Conservation (phyloP, 805 yeast species). For the Helenozyma baotianmanensis region DNA sequence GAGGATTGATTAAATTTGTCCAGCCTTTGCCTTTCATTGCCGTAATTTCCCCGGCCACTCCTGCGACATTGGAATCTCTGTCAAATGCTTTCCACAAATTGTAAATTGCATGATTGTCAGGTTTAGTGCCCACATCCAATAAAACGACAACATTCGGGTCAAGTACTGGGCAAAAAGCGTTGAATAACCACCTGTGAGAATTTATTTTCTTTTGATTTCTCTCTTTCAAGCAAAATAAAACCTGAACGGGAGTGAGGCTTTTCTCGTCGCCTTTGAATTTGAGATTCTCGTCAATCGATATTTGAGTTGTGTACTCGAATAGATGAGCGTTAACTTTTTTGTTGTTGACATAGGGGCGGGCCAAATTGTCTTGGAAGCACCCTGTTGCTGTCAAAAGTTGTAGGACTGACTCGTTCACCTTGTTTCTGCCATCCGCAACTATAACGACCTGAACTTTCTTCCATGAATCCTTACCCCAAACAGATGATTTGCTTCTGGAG, state of each 20-base stretch:
- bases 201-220: slow-evolving; percentile 89
- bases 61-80: slow-evolving; percentile 93
- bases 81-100: slow-evolving; percentile 98
- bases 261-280: slow-evolving; percentile 88
- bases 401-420: slow-evolving; percentile 76
- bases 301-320: slow-evolving; percentile 94
- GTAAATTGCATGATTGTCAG: slow-evolving; percentile 83
- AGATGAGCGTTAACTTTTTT: slow-evolving; percentile 90
- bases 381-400: slow-evolving; percentile 93
- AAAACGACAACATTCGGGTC: slow-evolving; percentile 88
- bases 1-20: slow-evolving; percentile 74
- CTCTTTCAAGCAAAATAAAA: slow-evolving; percentile 88
- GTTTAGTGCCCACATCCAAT: slow-evolving; percentile 96
- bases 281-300: slow-evolving; percentile 83
- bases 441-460: slow-evolving; percentile 89
- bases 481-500: slow-evolving; percentile 71
- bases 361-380: slow-evolving; percentile 94
- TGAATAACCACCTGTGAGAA: slow-evolving; percentile 96
- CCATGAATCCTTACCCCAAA: slow-evolving; percentile 98
- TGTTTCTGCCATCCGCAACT: slow-evolving; percentile 92
- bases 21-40: slow-evolving; percentile 93
- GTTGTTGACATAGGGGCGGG: slow-evolving; percentile 89
- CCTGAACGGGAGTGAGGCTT: slow-evolving; percentile 91
- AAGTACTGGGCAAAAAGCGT: slow-evolving; percentile 86
- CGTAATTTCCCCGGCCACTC: slow-evolving; percentile 97